Conservation (phyloP, 2,329 filamentous ascomycete species). For the Stagonosporopsis cucurbitacearum region DNA sequence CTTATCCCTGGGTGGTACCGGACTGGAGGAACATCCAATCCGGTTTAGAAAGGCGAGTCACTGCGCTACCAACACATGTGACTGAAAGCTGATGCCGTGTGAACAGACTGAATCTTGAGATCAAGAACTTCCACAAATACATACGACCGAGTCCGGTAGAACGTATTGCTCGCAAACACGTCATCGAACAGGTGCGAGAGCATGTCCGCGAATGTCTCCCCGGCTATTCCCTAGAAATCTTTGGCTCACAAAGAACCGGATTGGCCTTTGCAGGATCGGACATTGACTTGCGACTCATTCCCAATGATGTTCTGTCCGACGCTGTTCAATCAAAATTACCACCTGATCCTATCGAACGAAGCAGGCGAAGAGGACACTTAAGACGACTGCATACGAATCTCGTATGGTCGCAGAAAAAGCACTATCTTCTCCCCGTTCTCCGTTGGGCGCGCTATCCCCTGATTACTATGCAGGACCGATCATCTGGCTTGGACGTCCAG, state of each 20-base stretch:
- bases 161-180: slow-evolving; percentile 42
- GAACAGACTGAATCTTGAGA: slow-evolving; percentile 37
- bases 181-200: slow-evolving; percentile 42
- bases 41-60: slow-evolving; percentile 19
- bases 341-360: slow-evolving; percentile 22
- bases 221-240: slow-evolving; percentile 49
- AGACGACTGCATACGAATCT: slow-evolving; percentile 5
- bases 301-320: slow-evolving; percentile 5
- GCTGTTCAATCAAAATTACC: slow-evolving; percentile 18
- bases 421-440: slow-evolving; percentile 27
- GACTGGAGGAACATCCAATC: neutral
- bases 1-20: slow-evolving; percentile 28
- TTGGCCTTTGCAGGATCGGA: slow-evolving; percentile 61
- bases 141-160: slow-evolving; percentile 53
- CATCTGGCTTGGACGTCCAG: slow-evolving; percentile 59
- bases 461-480: slow-evolving; percentile 52
- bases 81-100: neutral
- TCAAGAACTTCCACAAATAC: slow-evolving; percentile 36
- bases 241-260: slow-evolving; percentile 62
- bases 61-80: neutral
- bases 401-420: neutral
- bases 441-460: slow-evolving; percentile 50
- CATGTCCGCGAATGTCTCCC: slow-evolving; percentile 29
- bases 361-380: slow-evolving; percentile 8
- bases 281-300: slow-evolving; percentile 57